Conservation (phyloP, 192 early-diverging fungal species). For the Coemansia sp. region DNA sequence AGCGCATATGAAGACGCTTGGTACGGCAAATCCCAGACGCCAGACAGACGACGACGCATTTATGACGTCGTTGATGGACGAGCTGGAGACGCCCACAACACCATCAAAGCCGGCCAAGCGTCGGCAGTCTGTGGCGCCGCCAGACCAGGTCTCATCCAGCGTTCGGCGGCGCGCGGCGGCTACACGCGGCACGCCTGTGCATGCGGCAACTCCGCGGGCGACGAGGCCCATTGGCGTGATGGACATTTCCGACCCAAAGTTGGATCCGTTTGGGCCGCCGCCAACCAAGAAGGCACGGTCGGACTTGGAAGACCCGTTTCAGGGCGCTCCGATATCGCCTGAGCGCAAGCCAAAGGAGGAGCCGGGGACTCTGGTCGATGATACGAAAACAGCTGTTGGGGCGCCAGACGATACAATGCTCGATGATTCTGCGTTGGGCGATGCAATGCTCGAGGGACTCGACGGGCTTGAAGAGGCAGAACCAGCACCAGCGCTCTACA, state of each 20-base stretch:
- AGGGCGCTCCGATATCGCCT: not conserved
- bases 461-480: slow-evolving; percentile 7
- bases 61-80: slow-evolving; percentile 45
- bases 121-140: slow-evolving; percentile 1
- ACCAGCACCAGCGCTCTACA: slow-evolving; percentile 24
- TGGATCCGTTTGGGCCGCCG: slow-evolving; percentile 34
- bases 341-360: not conserved
- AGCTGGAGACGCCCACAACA: slow-evolving; percentile 34
- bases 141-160: slow-evolving; percentile 19
- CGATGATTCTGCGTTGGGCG: not conserved
- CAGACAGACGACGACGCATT: slow-evolving; percentile 46
- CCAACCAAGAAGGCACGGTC: slow-evolving; percentile 21
- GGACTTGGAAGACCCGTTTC: slow-evolving; percentile 28
- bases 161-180: slow-evolving; percentile 26
- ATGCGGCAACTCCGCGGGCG: not conserved
- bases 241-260: slow-evolving; percentile 22
- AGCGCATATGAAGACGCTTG: slow-evolving; percentile 29
- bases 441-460: slow-evolving; percentile 30
- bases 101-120: slow-evolving; percentile 28
- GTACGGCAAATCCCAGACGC: not conserved
- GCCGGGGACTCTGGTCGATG: not conserved
- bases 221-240: slow-evolving; percentile 18
- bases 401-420: no score
- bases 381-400: not conserved
- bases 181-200: not conserved